Evolutionary conservation across 495 filamentous ascomycete genomes (phyloP), one percentile per base, ranked within the genome.

Genomic region (Penicillium lagena): DNA sequence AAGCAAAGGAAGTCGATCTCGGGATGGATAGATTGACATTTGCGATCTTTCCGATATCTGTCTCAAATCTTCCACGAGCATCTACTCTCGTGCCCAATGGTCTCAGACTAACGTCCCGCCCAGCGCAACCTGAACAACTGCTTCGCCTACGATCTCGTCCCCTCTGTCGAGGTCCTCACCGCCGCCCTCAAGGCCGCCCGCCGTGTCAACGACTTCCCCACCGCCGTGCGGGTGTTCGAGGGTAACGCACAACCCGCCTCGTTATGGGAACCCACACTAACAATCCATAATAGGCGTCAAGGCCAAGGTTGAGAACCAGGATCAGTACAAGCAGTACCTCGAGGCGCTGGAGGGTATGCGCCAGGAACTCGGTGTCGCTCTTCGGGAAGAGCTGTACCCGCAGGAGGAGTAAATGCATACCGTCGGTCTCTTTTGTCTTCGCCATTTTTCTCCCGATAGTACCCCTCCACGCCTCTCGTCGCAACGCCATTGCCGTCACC

Each of bases 91-190:
- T 42, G 30, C 35, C 15, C 34, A 31, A 29, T 15, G 12, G 13
- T 12, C 17, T 8, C 12, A 9, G 12, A 6, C 10, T 35, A 17
- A 42, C 8, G 7, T 28, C 13, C 33, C 34, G 37, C 13, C 15
- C 58, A 98, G 90, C 90, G 93, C 64, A 99, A 99, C 72, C 79
- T 99, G 55, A 99, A 99, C 84, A 99, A 99, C 75, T 90, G 87
- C 67, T 99, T 99, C 73, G 93, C 93, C 66, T 99, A 99, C 83
- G 93, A 99, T 80, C 82, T 99, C 60, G 93, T 99, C 51, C 93
- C 93, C 55, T 90, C 91, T 41, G 81, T 91, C 42, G 82, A 88
- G 56, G 94, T 99, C 62, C 82, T 96, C 69, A 78, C 80, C 55
- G 90, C 93, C 54, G 93, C 93, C 43, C 79, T 99, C 43, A 83